Evolutionary conservation across 495 filamentous ascomycete species (phyloP).

Genomic region (Lasiosphaeris hirsuta): DNA sequence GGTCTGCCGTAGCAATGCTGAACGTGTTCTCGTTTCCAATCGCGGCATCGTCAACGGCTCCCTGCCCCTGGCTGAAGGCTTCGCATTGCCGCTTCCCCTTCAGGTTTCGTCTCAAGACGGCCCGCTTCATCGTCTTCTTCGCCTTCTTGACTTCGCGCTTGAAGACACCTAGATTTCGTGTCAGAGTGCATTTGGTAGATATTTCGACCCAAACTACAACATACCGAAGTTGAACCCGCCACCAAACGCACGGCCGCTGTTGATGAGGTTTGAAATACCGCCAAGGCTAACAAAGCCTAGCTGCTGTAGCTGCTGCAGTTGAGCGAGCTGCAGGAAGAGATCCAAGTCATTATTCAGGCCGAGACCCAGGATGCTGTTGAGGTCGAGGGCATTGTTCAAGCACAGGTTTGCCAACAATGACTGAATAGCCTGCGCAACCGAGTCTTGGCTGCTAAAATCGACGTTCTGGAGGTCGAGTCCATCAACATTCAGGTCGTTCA

Average conservation of each 20-base stretch:
- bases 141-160: conserved; percentile 35
- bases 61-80: neutral
- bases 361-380: conserved; percentile 27
- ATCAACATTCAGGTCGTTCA: conserved; percentile 19
- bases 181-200: conserved; percentile 12
- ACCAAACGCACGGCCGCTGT: conserved; percentile 27
- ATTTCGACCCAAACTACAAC: conserved; percentile 1
- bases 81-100: conserved; percentile 21
- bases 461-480: conserved; percentile 44
- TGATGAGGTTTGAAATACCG: conserved; percentile 36
- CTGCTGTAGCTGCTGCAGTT: conserved; percentile 39
- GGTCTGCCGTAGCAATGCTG: conserved; percentile 10
- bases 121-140: conserved; percentile 29
- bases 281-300: conserved; percentile 36
- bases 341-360: conserved; percentile 36
- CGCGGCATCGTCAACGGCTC: neutral
- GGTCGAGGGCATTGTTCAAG: conserved; percentile 33
- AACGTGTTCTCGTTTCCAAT: conserved; percentile 1
- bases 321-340: conserved; percentile 41
- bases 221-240: conserved; percentile 35
- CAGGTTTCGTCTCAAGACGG: conserved; percentile 18
- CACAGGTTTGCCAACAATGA: conserved; percentile 35
- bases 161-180: conserved; percentile 24
- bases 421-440: conserved; percentile 29
- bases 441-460: conserved; percentile 40